Evolutionary conservation across 2,329 filamentous ascomycete genomes (phyloP), one percentile per base, ranked within the genome.

Genomic region (Pseudogymnoascus sp.): DNA sequence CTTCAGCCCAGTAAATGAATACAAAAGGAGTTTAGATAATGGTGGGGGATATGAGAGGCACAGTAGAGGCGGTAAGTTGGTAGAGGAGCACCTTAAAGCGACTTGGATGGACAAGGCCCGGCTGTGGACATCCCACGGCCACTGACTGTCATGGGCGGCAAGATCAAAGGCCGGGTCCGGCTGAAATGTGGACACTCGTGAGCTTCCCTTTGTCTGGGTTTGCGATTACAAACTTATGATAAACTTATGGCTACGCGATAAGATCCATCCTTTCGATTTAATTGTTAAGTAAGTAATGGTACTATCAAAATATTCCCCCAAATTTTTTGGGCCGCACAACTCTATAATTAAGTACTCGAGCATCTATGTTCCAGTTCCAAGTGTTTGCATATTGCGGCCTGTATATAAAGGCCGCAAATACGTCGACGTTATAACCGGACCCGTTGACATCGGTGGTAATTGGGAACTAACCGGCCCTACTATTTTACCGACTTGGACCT

Each of bases 391-490:
- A 42, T 42, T 13, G 41, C 41, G 12, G 41, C 41, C 41, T 44
- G 4, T 3, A n/a, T 3, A 44, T 27, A 25, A 44, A 7, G 21
- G 41, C 41, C 21, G 12, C 41, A 27, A 44, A n/a, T 17, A n/a
- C 27, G 41, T 44, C 12, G 41, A 44, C 41, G 41, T 27, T 42
- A 3, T 42, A 42, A 39, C 39, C 17, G n/a, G 13, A 8, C 10
- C 13, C n/a, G 35, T 38, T n/a, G 35, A 38, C 13, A 38, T 38
- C 35, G 12, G 35, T 38, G 12, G 35, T 38, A 38, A 38, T 38
- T 13, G 35, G 35, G 35, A 61, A 44, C 64, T 64, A 41, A 41
- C 63, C 65, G 61, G 64, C 63, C 31, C 64, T 62, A 35, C 63
- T 65, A 21, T 65, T 62, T 21, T 62, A 65, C 42, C 62, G 41